These are phyloP conservation scores for Populus simonii DNA, from an alignment of 345 rosid species.

Conservation along the genomic window DNA sequence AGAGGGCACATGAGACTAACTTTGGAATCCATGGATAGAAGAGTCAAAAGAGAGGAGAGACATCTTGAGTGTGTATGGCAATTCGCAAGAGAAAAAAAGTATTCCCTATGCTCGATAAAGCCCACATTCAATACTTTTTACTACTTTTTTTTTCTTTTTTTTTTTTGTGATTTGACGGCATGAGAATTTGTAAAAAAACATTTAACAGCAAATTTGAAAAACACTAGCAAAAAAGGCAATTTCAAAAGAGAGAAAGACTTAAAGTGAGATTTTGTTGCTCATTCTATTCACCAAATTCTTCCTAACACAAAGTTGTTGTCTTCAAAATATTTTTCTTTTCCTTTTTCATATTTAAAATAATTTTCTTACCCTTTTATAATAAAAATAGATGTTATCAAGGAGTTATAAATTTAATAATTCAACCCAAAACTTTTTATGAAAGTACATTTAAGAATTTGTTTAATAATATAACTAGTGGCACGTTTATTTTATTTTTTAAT, in stretches of 20 bases:
- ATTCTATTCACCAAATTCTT: background rate
- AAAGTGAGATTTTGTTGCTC: slow-evolving; percentile 18
- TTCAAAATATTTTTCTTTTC: background rate
- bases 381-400: too few species aligned
- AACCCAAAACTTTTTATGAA: too few species aligned
- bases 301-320: background rate
- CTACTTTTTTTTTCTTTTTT: background rate
- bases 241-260: slow-evolving; percentile 15
- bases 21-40: background rate
- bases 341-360: background rate
- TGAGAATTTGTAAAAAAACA: slow-evolving; percentile 3
- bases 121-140: background rate
- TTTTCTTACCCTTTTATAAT: background rate
- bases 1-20: background rate
- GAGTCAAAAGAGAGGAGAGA: slow-evolving; percentile 27
- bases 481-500: too few species aligned
- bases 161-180: slow-evolving; percentile 5
- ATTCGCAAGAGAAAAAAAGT: background rate
- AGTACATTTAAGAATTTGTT: too few species aligned
- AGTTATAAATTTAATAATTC: too few species aligned
- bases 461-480: rapidly evolving
- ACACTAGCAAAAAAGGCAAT: background rate
- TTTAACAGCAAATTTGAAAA: background rate
- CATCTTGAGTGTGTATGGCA: slow-evolving; percentile 14
- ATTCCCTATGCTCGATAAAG: slow-evolving; percentile 21